Percentiles rank a stretch among this genome's conserved stretches.
These are phyloP conservation scores for Garcia nutans DNA, from an alignment of 345 rosid species.

Conservation along the genomic window DNA sequence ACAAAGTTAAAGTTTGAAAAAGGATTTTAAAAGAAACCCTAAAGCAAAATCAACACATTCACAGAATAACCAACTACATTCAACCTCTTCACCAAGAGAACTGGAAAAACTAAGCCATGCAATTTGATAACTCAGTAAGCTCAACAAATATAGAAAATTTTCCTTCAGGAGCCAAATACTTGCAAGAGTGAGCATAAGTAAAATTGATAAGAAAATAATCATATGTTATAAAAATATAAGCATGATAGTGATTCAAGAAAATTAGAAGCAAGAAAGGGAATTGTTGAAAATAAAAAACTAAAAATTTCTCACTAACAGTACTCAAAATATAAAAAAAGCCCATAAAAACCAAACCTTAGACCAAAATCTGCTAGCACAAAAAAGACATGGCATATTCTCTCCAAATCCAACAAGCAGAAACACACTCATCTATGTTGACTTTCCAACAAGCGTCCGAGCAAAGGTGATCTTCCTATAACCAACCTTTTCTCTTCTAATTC, in stretches of 20 bases:
- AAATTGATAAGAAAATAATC: neutral
- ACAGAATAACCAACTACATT: neutral
- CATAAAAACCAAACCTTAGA: slow-evolving; percentile 4
- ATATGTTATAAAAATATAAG: neutral
- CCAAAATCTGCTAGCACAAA: slow-evolving; percentile 13
- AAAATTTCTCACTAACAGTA: neutral
- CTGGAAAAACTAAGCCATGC: neutral
- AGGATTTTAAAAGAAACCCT: neutral
- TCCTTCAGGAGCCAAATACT: neutral
- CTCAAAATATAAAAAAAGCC: neutral
- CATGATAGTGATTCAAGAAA: neutral
- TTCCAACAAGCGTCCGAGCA: neutral
- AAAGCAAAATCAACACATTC: neutral
- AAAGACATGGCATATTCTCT: neutral
- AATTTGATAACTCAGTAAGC: no score
- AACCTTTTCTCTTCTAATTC: neutral
- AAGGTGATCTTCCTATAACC: neutral
- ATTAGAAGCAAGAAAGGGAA: neutral
- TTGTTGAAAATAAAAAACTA: neutral
- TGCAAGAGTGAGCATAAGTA: neutral
- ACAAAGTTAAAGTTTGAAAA: neutral
- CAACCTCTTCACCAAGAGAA: neutral
- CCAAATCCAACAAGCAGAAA: neutral
- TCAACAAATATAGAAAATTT: neutral
- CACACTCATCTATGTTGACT: neutral